A percentile compares a stretch with the other conserved stretches of the same genome.
phyloP scores from a whole-genome alignment of 2,329 filamentous ascomycete genomes.

The Clarireedia monteithiana region DNA sequence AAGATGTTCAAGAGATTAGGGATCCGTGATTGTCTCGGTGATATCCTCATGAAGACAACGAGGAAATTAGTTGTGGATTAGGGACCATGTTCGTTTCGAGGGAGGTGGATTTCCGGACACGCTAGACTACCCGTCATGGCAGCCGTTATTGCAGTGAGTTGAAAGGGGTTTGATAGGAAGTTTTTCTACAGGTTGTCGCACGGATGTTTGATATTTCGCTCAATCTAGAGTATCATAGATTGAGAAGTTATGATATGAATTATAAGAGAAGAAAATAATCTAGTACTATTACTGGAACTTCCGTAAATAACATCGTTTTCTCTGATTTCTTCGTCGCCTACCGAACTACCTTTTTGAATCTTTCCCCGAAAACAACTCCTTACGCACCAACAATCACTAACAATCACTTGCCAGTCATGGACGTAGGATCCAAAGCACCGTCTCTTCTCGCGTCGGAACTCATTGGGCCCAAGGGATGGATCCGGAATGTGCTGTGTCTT shows the following conservation, averaged over 20 bases:
- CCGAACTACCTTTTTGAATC: background rate
- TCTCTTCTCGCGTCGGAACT: background rate
- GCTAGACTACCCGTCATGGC: background rate
- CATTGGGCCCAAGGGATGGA: constrained; percentile 1
- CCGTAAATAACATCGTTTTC: background rate
- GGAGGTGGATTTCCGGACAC: background rate
- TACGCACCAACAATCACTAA: background rate
- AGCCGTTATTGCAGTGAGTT: background rate
- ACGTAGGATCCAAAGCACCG: background rate
- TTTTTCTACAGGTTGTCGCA: background rate
- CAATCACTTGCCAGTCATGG: background rate
- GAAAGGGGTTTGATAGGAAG: background rate
- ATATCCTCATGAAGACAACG: background rate
- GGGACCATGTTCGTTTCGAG: background rate
- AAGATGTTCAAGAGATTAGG: background rate
- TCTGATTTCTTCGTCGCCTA: background rate
- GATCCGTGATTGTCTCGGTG: background rate
- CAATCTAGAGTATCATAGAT: background rate
- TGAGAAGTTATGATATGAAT: background rate
- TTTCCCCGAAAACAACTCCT: background rate
- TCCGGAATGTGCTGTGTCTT: background rate
- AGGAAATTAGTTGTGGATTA: background rate
- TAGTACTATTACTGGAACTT: background rate
- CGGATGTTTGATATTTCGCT: background rate
- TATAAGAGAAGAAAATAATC: background rate